Evolutionary conservation across 805 yeast genomes (phyloP).

Genomic region (Starmerella scarabaei): DNA sequence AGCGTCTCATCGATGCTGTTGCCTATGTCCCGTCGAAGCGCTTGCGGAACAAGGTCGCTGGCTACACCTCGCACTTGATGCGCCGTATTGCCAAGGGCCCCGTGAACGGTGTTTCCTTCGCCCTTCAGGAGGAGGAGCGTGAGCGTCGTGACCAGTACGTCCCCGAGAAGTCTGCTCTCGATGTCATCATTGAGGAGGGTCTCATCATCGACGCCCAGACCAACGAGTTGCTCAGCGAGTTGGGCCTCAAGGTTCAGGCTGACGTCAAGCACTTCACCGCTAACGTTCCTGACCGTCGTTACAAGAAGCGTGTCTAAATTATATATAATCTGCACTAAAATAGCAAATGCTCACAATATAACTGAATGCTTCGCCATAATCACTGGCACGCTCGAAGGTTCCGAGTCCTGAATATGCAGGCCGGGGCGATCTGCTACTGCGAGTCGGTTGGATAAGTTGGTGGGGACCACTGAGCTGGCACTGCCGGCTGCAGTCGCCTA

Average conservation of each 20-base stretch:
- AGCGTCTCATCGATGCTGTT: conserved; percentile 96
- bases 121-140: conserved; percentile 99
- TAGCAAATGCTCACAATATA: no score
- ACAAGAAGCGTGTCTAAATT: conserved; percentile 25
- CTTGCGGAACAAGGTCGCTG: conserved; percentile 99
- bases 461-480: no score
- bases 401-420: no score
- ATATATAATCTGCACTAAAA: conserved; percentile 4
- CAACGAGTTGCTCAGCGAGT: conserved; percentile 82
- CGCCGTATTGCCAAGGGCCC: conserved; percentile 99
- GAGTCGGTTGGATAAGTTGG: no score
- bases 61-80: conserved; percentile 99
- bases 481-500: no score
- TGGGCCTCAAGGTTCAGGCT: conserved; percentile 43
- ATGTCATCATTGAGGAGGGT: conserved; percentile 88
- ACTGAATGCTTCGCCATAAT: no score
- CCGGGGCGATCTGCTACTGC: no score
- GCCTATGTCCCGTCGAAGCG: conserved; percentile 99
- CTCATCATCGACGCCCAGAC: conserved; percentile 96
- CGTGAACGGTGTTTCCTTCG: conserved; percentile 99
- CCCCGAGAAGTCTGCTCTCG: conserved; percentile 99
- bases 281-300: conserved; percentile 22
- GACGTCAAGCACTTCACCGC: conserved; percentile 44
- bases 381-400: no score
- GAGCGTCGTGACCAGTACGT: conserved; percentile 99